These are phyloP conservation scores for Sporothrix dimorphospora DNA, from an alignment of 2,329 filamentous ascomycete genomes.

Conservation along the genomic window DNA sequence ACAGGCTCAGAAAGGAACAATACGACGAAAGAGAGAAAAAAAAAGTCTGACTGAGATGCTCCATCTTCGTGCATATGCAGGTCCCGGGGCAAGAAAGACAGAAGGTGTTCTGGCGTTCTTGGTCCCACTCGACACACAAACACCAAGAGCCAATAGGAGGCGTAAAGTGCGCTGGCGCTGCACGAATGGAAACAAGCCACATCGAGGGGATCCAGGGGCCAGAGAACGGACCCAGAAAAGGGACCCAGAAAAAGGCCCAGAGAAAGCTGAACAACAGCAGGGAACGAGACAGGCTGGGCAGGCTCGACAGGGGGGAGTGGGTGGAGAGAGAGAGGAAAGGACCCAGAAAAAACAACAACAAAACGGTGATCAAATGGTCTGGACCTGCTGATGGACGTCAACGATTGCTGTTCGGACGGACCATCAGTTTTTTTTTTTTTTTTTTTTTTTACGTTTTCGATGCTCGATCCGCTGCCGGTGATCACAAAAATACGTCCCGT, in stretches of 20 bases:
- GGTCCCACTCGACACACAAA: background rate
- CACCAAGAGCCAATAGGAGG: slow-evolving; percentile 4
- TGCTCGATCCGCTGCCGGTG: background rate
- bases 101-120: background rate
- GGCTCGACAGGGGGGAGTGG: background rate
- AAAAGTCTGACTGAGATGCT: slow-evolving; percentile 16
- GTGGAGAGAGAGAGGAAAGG: background rate
- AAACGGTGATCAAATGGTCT: slow-evolving; percentile 17
- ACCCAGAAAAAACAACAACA: background rate
- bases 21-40: background rate
- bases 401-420: background rate
- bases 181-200: slow-evolving; percentile 28
- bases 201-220: background rate
- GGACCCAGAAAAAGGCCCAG: background rate
- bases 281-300: background rate
- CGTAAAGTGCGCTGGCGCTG: slow-evolving; percentile 5
- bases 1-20: background rate
- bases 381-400: background rate
- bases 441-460: slow-evolving; percentile 5
- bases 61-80: slow-evolving; percentile 23
- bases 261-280: background rate
- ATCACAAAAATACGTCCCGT: background rate
- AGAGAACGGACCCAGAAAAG: background rate
- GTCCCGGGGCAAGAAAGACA: slow-evolving; percentile 6
- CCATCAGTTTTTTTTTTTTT: background rate